A percentile compares a stretch with the other conserved stretches of the same genome.
phyloP scores from a whole-genome alignment of 2,329 filamentous ascomycete species.

The Xylariaceae sp. region DNA sequence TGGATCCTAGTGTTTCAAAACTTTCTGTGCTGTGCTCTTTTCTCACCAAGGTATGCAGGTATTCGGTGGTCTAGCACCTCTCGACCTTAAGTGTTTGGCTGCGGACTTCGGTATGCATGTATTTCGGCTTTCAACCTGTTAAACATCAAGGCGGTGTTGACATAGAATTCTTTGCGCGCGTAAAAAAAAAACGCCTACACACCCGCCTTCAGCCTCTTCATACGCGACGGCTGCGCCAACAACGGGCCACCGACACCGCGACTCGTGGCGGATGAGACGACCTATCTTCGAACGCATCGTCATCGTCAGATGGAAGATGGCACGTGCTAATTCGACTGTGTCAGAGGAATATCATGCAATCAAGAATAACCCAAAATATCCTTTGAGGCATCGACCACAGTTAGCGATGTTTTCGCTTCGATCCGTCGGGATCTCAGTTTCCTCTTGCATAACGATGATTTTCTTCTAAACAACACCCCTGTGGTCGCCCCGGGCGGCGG shows the following conservation, averaged over 20 bases:
- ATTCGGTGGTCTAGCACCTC: too few relatives aligned
- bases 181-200: background rate
- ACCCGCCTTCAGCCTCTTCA: background rate
- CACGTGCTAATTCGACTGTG: background rate
- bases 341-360: background rate
- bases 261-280: constrained; percentile 14
- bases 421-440: too few relatives aligned
- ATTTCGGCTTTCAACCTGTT: background rate
- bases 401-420: too few relatives aligned
- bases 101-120: too few relatives aligned
- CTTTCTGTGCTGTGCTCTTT: constrained; percentile 2
- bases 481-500: too few relatives aligned
- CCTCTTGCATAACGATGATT: too few relatives aligned
- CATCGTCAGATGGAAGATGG: constrained; percentile 1
- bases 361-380: background rate
- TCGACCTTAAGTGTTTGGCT: too few relatives aligned
- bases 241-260: background rate
- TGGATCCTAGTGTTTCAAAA: constrained; percentile 27
- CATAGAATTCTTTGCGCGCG: background rate
- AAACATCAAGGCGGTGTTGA: background rate
- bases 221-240: background rate
- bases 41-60: too few relatives aligned
- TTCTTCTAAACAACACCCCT: too few relatives aligned
- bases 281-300: constrained; percentile 3
- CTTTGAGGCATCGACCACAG: too few relatives aligned